A percentile compares a stretch with the other conserved stretches of the same genome.
phyloP scores from a whole-genome alignment of 345 rosid genomes.

The Leavenworthia alabamica region DNA sequence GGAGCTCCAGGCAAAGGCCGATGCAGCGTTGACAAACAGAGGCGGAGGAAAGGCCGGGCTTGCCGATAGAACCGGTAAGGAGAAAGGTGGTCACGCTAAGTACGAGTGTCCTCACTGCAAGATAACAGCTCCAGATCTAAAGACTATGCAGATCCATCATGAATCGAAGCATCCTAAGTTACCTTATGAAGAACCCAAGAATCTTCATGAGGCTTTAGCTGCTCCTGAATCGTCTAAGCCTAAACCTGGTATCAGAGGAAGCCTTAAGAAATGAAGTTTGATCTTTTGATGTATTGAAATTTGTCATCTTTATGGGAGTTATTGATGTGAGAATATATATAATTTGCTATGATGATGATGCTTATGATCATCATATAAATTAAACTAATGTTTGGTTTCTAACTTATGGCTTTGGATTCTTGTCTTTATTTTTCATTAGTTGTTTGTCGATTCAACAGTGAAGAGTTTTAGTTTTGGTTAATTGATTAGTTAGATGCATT shows the following conservation, averaged over 20 bases:
- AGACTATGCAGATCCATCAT: conserved; percentile 96
- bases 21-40: conserved; percentile 84
- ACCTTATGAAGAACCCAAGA: conserved; percentile 66
- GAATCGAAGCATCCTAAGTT: conserved; percentile 83
- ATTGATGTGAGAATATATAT: conserved; percentile 9
- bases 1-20: conserved; percentile 80
- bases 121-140: conserved; percentile 63
- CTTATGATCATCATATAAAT: conserved; percentile 17
- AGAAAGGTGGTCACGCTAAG: conserved; percentile 94
- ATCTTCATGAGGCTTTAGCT: conserved; percentile 46
- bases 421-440: neutral
- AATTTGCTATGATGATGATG: conserved; percentile 1
- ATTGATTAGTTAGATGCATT: neutral
- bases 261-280: conserved; percentile 43
- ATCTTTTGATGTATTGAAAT: neutral
- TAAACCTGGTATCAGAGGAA: conserved; percentile 51
- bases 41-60: conserved; percentile 96
- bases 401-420: conserved; percentile 1
- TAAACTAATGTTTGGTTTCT: neutral
- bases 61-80: conserved; percentile 61
- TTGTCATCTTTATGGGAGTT: conserved; percentile 1
- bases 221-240: conserved; percentile 37
- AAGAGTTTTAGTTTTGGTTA: neutral
- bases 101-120: conserved; percentile 92
- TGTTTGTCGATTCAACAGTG: neutral